A percentile compares a stretch with the other conserved stretches of the same genome.
Evolutionary conservation across 2,329 filamentous ascomycete genomes (phyloP).

Genomic region (Ophioceras dolichostomum): DNA sequence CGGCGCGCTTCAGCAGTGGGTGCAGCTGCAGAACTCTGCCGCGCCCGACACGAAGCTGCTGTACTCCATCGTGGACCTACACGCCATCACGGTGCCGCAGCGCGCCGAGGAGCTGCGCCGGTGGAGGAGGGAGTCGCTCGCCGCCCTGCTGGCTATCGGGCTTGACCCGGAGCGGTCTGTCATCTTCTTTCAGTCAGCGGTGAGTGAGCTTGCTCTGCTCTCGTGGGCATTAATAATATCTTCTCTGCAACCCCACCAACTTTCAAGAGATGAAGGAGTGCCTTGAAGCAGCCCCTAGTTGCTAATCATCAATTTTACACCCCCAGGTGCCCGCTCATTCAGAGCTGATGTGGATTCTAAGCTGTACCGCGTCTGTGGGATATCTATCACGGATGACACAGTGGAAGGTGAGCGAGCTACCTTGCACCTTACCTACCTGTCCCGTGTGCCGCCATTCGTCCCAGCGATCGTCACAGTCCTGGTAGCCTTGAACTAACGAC

Average conservation of each 20-base stretch:
- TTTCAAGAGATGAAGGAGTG: too few species aligned
- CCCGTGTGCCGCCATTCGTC: too few species aligned
- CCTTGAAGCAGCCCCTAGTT: too few species aligned
- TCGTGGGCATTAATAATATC: background rate
- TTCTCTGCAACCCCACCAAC: background rate
- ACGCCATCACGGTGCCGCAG: conserved; percentile 78
- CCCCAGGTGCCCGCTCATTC: conserved; percentile 60
- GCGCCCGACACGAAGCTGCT: conserved; percentile 48
- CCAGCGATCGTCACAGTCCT: too few species aligned
- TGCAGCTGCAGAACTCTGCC: conserved; percentile 58
- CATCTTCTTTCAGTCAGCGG: conserved; percentile 73
- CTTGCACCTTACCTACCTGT: too few species aligned
- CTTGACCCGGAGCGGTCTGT: conserved; percentile 64
- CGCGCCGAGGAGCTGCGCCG: conserved; percentile 45
- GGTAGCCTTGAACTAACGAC: background rate
- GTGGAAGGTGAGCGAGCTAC: conserved; percentile 63
- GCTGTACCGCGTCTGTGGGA: conserved; percentile 81
- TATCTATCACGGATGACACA: conserved; percentile 98
- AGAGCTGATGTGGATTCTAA: conserved; percentile 95
- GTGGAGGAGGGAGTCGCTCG: conserved; percentile 64
- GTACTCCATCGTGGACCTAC: conserved; percentile 85
- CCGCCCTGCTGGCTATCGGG: conserved; percentile 72
- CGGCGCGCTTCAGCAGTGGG: conserved; percentile 81
- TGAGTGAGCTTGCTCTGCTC: conserved; percentile 24
- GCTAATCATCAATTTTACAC: background rate